phyloP scores from a whole-genome alignment of 2,329 filamentous ascomycete species.

The Penicillium sp. region DNA sequence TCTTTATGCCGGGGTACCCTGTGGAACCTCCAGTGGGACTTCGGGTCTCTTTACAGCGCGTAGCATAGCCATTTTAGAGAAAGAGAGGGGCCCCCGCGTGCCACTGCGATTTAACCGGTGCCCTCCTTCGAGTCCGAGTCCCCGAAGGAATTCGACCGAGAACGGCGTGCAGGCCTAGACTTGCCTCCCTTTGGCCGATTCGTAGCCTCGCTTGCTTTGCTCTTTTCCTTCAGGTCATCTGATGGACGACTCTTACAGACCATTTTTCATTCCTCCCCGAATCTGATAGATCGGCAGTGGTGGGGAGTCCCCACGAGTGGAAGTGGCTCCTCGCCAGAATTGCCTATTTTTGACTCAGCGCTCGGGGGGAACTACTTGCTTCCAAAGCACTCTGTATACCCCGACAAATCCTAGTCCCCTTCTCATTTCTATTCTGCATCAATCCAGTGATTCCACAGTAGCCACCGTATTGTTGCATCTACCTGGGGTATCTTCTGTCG shows the following conservation, averaged over 20 bases:
- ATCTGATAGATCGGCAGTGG: constrained; percentile 6
- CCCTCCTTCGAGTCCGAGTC: no score
- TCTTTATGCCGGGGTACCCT: constrained; percentile 1
- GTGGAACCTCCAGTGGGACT: constrained; percentile 13
- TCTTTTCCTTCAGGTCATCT: not conserved
- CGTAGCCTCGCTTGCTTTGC: not conserved
- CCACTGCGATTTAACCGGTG: constrained; percentile 19
- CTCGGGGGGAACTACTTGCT: not conserved
- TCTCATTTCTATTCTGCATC: not conserved
- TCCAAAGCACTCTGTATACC: not conserved
- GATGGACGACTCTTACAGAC: not conserved
- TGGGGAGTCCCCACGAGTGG: not conserved
- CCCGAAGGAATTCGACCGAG: constrained; percentile 19
- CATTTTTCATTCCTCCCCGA: not conserved
- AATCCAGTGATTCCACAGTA: not conserved
- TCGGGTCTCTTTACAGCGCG: constrained; percentile 19
- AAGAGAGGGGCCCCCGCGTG: constrained; percentile 14
- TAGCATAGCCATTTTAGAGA: constrained; percentile 17
- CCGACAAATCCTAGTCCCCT: no score
- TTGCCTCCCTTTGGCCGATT: not conserved
- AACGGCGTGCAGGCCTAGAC: constrained; percentile 15
- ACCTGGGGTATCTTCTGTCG: no score
- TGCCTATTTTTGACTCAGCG: constrained; percentile 5
- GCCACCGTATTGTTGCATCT: not conserved
- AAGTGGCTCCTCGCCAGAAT: constrained; percentile 3